Conservation (phyloP, 2,329 filamentous ascomycete species). For the Cytospora schulzeri region DNA sequence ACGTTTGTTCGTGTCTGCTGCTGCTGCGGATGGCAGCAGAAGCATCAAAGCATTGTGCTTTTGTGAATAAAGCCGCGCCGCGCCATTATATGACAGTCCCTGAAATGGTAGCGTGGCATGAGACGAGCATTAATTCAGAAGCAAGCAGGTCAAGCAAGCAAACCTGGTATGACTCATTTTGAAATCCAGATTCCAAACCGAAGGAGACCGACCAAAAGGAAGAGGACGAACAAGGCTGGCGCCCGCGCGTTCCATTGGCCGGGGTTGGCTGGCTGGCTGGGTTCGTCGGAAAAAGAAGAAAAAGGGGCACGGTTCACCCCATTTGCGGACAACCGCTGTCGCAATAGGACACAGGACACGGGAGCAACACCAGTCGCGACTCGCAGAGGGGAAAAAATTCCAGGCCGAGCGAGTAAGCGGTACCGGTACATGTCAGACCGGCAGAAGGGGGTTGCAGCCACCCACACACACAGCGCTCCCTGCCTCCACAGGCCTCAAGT, state of each 20-base stretch:
- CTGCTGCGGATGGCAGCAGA: not conserved
- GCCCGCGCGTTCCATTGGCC: slow-evolving; percentile 11
- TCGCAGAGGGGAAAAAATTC: slow-evolving; percentile 15
- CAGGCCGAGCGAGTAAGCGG: slow-evolving; percentile 16
- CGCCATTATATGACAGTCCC: slow-evolving; percentile 7
- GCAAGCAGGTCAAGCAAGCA: slow-evolving; percentile 3
- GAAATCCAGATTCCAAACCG: not conserved
- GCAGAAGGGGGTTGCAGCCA: slow-evolving; percentile 19
- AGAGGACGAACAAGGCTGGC: slow-evolving; percentile 25
- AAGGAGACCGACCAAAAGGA: not conserved
- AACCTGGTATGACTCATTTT: slow-evolving; percentile 27
- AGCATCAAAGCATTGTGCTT: slow-evolving; percentile 8
- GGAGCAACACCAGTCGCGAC: slow-evolving; percentile 24
- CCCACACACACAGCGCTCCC: slow-evolving; percentile 26
- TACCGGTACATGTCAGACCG: slow-evolving; percentile 27
- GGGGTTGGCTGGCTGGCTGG: slow-evolving; percentile 14
- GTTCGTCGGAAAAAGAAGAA: slow-evolving; percentile 13
- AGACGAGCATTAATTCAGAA: slow-evolving; percentile 1
- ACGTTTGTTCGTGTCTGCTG: slow-evolving; percentile 1
- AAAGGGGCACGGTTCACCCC: slow-evolving; percentile 24
- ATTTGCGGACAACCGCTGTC: slow-evolving; percentile 20
- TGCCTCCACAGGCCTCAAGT: slow-evolving; percentile 27
- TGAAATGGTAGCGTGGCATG: slow-evolving; percentile 21
- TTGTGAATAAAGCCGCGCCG: slow-evolving; percentile 5
- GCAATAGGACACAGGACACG: slow-evolving; percentile 11